A percentile compares a stretch with the other conserved stretches of the same genome.
phyloP scores from a whole-genome alignment of 2,329 filamentous ascomycete species.

The Ophiosphaerella korrae region DNA sequence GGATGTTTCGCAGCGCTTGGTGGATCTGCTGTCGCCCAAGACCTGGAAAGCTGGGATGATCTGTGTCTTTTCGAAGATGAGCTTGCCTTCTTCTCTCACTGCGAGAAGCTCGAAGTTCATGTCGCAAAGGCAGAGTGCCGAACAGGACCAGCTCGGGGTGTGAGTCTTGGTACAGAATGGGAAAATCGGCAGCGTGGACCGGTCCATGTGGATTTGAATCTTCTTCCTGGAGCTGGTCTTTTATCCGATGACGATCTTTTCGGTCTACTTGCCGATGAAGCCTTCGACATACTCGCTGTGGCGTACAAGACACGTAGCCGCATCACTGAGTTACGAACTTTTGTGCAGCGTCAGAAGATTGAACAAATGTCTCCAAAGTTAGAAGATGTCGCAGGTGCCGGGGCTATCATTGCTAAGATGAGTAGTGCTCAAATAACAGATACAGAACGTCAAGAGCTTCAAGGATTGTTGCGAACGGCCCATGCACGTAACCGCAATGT shows the following conservation, averaged over 20 bases:
- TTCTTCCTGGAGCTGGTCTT: constrained; percentile 22
- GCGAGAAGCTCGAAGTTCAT: constrained; percentile 17
- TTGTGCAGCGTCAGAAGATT: constrained; percentile 34
- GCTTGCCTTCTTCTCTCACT: constrained; percentile 21
- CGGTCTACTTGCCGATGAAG: constrained; percentile 34
- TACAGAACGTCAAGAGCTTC: constrained; percentile 20
- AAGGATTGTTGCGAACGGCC: constrained; percentile 33
- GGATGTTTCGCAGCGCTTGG: constrained; percentile 34
- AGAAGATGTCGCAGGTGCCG: constrained; percentile 39
- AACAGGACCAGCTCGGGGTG: constrained; percentile 6
- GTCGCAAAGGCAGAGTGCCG: constrained; percentile 22
- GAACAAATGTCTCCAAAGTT: constrained; percentile 34
- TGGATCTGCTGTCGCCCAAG: constrained; percentile 16
- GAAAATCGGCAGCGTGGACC: constrained; percentile 18
- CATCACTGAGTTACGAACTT: constrained; percentile 28
- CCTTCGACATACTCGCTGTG: constrained; percentile 34
- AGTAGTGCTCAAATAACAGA: constrained; percentile 8
- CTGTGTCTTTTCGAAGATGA: constrained; percentile 25
- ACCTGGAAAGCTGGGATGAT: constrained; percentile 27
- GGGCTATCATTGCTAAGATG: constrained; percentile 31
- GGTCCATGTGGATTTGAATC: constrained; percentile 26
- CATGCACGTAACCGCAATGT: constrained; percentile 34
- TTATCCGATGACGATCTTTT: constrained; percentile 23
- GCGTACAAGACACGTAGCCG: constrained; percentile 38
- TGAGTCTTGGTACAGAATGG: constrained; percentile 30